A percentile compares a stretch with the other conserved stretches of the same genome.
phyloP scores from a whole-genome alignment of 1,139 yeast genomes.

The Meyerozyma guilliermondii region DNA sequence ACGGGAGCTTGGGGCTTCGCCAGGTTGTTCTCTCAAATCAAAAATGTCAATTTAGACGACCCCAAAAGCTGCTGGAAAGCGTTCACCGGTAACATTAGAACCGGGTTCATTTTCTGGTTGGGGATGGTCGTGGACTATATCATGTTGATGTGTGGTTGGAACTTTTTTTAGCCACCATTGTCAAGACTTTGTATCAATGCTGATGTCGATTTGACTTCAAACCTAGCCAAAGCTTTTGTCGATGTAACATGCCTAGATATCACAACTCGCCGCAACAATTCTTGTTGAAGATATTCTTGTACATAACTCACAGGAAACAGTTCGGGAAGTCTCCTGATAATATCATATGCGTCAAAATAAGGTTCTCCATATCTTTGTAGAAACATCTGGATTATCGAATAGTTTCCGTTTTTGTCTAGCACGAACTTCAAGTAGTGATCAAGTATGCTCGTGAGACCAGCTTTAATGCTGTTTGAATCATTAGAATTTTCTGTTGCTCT shows the following conservation, averaged over 20 bases:
- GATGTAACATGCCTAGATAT: slow-evolving; percentile 1
- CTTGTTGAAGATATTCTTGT: slow-evolving; percentile 9
- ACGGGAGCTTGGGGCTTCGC: slow-evolving; percentile 66
- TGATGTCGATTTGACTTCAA: neutral
- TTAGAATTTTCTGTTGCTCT: neutral
- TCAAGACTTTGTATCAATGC: neutral
- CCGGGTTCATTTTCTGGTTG: slow-evolving; percentile 73
- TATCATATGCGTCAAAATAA: neutral
- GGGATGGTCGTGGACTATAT: slow-evolving; percentile 78
- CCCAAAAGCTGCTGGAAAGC: slow-evolving; percentile 81
- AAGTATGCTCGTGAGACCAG: slow-evolving; percentile 15
- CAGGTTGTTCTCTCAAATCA: slow-evolving; percentile 63
- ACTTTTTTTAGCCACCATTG: slow-evolving; percentile 19
- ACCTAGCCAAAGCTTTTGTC: slow-evolving; percentile 6
- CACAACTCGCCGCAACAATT: slow-evolving; percentile 2
- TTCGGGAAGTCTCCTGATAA: neutral
- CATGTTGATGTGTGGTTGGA: slow-evolving; percentile 38
- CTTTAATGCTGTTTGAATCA: neutral
- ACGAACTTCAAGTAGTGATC: slow-evolving; percentile 16
- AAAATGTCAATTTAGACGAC: slow-evolving; percentile 67
- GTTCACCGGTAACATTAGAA: slow-evolving; percentile 70
- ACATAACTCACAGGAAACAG: slow-evolving; percentile 9
- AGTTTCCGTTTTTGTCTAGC: slow-evolving; percentile 9
- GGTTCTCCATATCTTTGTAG: slow-evolving; percentile 17
- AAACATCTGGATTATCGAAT: slow-evolving; percentile 27